Percentiles rank a stretch among this genome's conserved stretches.
Conservation (phyloP, 2,329 filamentous ascomycete genomes). For the Chaetomiaceae sp. region DNA sequence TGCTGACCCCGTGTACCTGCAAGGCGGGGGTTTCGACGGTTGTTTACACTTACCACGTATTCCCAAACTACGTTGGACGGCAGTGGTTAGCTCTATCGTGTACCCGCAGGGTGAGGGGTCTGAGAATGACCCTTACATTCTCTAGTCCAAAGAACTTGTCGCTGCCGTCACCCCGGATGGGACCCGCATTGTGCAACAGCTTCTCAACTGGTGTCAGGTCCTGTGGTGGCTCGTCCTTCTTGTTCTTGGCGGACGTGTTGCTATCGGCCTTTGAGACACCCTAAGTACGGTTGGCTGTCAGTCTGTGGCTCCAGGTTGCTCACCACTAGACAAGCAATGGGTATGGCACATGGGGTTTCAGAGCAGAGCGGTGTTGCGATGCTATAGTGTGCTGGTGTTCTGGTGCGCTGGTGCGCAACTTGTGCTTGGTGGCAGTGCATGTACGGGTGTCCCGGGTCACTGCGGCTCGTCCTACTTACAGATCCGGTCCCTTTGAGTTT, state of each 20-base stretch:
- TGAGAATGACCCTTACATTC: slow-evolving; percentile 61
- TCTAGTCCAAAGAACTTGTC: slow-evolving; percentile 99
- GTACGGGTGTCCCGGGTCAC: background rate
- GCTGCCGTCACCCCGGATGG: slow-evolving; percentile 78
- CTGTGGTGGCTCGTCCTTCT: slow-evolving; percentile 52
- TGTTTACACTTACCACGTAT: slow-evolving; percentile 69
- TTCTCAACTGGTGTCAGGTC: slow-evolving; percentile 60
- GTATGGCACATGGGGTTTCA: background rate
- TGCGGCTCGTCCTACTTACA: slow-evolving; percentile 37
- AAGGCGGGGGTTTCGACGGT: background rate
- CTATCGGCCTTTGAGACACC: slow-evolving; percentile 38
- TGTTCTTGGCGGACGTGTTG: slow-evolving; percentile 37
- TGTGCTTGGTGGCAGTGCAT: too few relatives aligned
- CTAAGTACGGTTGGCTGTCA: slow-evolving; percentile 32
- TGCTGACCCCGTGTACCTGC: background rate
- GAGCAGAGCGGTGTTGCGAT: slow-evolving; percentile 1
- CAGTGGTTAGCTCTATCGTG: slow-evolving; percentile 31
- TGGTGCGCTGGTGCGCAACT: too few relatives aligned
- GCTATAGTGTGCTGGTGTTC: background rate
- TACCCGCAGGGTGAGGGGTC: background rate
- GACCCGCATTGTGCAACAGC: slow-evolving; percentile 75
- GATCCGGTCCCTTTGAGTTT: slow-evolving; percentile 51
- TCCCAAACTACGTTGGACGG: slow-evolving; percentile 66
- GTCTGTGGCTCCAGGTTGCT: background rate
- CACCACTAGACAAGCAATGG: too few relatives aligned